Evolutionary conservation across 163 green algal species (phyloP), one percentile per base, ranked within the genome.

Genomic region (Scenedesmus sp.): DNA sequence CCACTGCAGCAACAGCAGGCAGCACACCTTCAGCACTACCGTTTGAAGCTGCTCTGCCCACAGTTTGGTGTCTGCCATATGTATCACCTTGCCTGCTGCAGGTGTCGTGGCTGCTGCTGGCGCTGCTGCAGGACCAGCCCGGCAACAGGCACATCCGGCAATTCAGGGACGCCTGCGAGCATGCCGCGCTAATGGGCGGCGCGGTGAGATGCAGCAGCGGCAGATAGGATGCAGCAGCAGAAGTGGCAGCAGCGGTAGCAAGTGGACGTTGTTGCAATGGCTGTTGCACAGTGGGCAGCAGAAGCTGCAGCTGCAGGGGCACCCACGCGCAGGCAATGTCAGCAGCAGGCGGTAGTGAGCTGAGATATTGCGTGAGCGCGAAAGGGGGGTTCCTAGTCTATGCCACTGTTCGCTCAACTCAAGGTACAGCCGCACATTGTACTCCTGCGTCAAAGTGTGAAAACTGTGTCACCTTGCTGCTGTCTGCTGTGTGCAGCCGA

Each of bases 101-200:
- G 97, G 93, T 97, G 9, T 98, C 98, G 87, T 99, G 98, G 98
- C 95, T 99, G 67, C 93, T 99, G 88, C 91, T 97, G 81, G 97
- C 98, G 55, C 96, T 99, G 73, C 94, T 93, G 4, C 97, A 99
- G 90, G 98, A 99, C 94, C 95, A 97, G 64, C 96, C 96, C 0
- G 96, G 95, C 74, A 95, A 96, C 92, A 94, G 94, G 73, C 91
- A 97, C 26, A 84, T 97, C 2, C 95, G 98, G 57, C 60, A 62
- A 18, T 98, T 98, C 91, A 91, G 94, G 3, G 96, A 99, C 23
- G 88, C 90, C 1, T 97, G 96, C 89, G 97, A 99, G 90, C 91
- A 93, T 13, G 96, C 97, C n/a, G 97, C 97, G 0, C 91, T 99
- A 23, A 94, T 97, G 73, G 97, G 97, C 13, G 95, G 94, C 67